These are phyloP conservation scores for Pisolithus orientalis DNA, from an alignment of 768 basidiomycete species.

Conservation along the genomic window DNA sequence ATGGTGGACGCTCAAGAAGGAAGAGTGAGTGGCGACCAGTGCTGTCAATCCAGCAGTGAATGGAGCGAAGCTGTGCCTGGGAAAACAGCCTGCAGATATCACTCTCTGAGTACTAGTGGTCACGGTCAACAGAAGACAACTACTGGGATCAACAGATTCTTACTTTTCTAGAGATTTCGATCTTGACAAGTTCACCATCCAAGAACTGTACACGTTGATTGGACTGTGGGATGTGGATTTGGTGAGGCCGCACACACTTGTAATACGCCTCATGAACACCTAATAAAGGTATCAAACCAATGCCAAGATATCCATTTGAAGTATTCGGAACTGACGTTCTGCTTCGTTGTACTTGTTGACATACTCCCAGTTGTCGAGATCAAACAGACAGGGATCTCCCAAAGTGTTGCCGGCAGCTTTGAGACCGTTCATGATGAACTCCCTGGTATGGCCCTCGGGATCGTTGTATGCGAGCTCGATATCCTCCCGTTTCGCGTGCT, in stretches of 20 bases:
- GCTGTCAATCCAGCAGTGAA: constrained; percentile 81
- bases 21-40: constrained; percentile 74
- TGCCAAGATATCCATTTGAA: background rate
- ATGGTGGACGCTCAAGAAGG: constrained; percentile 83
- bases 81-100: constrained; percentile 70
- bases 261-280: constrained; percentile 85
- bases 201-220: constrained; percentile 46
- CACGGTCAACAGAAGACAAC: background rate
- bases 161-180: constrained; percentile 89
- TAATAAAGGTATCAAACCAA: constrained; percentile 19
- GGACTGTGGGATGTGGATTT: constrained; percentile 43
- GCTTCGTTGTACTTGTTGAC: constrained; percentile 52
- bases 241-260: constrained; percentile 57
- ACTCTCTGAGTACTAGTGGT: constrained; percentile 56
- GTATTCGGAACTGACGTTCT: constrained; percentile 30
- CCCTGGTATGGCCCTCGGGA: constrained; percentile 57
- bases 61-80: constrained; percentile 69
- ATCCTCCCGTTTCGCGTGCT: constrained; percentile 58
- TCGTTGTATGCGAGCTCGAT: constrained; percentile 91
- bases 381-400: constrained; percentile 60
- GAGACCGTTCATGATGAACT: constrained; percentile 86
- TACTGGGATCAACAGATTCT: constrained; percentile 1
- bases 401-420: constrained; percentile 60
- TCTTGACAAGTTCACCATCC: constrained; percentile 70
- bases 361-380: constrained; percentile 71